Conservation (phyloP, 2,329 filamentous ascomycete genomes). For the Trichophyton verrucosum region DNA sequence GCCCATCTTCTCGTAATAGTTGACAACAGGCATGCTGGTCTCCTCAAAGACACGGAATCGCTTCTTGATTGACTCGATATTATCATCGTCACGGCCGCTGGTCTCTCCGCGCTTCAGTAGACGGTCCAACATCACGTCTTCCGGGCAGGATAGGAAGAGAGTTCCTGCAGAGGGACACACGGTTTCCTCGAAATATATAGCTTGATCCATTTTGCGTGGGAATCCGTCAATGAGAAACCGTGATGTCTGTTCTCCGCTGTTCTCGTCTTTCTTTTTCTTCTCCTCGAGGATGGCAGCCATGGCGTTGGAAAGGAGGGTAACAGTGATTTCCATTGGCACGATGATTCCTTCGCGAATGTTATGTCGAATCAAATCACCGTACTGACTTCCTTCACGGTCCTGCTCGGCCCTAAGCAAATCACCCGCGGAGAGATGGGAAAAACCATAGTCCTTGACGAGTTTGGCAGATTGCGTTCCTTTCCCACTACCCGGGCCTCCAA, state of each 20-base stretch:
- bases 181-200: constrained; percentile 77
- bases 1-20: constrained; percentile 63
- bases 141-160: constrained; percentile 87
- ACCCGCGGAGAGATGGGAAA: constrained; percentile 85
- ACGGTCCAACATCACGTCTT: constrained; percentile 72
- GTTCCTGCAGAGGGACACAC: constrained; percentile 77
- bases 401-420: constrained; percentile 92
- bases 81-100: constrained; percentile 82
- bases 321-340: constrained; percentile 97
- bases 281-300: constrained; percentile 59
- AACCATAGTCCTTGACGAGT: constrained; percentile 75
- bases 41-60: constrained; percentile 88
- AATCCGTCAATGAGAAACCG: constrained; percentile 76
- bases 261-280: constrained; percentile 26
- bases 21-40: constrained; percentile 93
- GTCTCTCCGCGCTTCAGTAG: constrained; percentile 86
- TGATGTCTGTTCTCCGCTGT: constrained; percentile 29
- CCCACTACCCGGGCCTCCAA: constrained; percentile 87
- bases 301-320: constrained; percentile 84
- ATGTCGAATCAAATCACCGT: constrained; percentile 80
- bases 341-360: constrained; percentile 93
- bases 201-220: constrained; percentile 95
- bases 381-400: constrained; percentile 70
- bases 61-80: constrained; percentile 91
- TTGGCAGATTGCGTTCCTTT: constrained; percentile 93